Conservation (phyloP, 2,329 filamentous ascomycete genomes). For the Diplodia sapinea region DNA sequence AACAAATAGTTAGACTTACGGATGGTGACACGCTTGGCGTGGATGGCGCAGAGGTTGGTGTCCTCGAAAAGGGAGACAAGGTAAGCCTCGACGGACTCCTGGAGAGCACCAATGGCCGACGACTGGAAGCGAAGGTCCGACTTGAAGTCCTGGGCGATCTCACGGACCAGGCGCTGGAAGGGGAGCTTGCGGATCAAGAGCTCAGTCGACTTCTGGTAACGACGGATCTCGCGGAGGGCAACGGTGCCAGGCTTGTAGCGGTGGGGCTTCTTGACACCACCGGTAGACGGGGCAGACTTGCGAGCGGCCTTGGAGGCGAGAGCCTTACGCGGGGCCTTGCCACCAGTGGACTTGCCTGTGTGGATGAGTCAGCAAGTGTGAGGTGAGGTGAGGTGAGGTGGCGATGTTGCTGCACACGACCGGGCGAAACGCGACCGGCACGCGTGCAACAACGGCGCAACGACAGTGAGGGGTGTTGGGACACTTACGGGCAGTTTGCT, state of each 20-base stretch:
- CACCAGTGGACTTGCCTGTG: constrained; percentile 74
- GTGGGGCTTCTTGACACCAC: constrained; percentile 66
- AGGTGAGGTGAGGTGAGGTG: constrained; percentile 30
- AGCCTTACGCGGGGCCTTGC: constrained; percentile 86
- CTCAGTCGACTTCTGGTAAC: constrained; percentile 88
- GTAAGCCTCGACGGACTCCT: constrained; percentile 96
- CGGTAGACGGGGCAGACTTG: constrained; percentile 96
- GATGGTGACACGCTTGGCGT: constrained; percentile 95
- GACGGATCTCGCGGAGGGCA: constrained; percentile 88
- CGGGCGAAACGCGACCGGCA: constrained; percentile 33
- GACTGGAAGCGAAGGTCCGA: constrained; percentile 91
- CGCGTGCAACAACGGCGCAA: constrained; percentile 33
- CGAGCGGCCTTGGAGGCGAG: constrained; percentile 98
- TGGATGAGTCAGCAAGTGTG: constrained; percentile 42
- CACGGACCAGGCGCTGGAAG: constrained; percentile 78
- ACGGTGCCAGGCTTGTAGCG: constrained; percentile 72
- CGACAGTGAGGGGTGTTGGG: constrained; percentile 36
- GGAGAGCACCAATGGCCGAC: constrained; percentile 88
- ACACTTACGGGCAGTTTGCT: constrained; percentile 62
- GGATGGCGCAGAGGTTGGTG: constrained; percentile 93
- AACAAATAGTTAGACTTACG: constrained; percentile 39
- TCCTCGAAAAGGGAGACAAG: constrained; percentile 96
- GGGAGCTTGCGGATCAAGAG: constrained; percentile 81
- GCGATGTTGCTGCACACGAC: constrained; percentile 30
- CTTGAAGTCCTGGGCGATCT: constrained; percentile 71